Percentiles rank a stretch among this genome's conserved stretches.
Evolutionary conservation across 2,329 filamentous ascomycete species (phyloP).

Genomic region (Calonectria leucothoes): DNA sequence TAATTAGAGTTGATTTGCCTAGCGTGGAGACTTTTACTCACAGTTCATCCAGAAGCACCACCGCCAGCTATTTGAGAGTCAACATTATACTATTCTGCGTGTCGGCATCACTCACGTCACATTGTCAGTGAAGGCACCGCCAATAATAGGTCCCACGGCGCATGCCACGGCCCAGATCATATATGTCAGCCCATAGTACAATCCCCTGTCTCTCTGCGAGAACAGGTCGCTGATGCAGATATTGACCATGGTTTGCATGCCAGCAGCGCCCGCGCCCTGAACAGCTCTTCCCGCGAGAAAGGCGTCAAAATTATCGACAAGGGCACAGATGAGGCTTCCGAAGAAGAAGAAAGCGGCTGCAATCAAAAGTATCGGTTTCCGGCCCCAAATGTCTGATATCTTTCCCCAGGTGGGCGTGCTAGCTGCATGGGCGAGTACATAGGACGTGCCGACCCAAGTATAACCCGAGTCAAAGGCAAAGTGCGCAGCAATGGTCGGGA

Average conservation of each 20-base stretch:
- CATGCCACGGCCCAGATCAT: conserved; percentile 75
- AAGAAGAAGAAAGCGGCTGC: conserved; percentile 63
- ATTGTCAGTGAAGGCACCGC: conserved; percentile 73
- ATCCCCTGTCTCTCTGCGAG: conserved; percentile 50
- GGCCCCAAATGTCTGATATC: conserved; percentile 68
- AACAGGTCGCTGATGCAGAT: conserved; percentile 67
- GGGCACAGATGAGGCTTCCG: conserved; percentile 61
- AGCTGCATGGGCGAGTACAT: conserved; percentile 76
- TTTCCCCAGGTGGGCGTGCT: conserved; percentile 78
- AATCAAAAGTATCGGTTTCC: conserved; percentile 63
- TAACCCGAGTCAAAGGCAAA: conserved; percentile 75
- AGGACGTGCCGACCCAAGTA: conserved; percentile 82
- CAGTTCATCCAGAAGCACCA: conserved; percentile 67
- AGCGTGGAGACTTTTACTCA: conserved; percentile 40
- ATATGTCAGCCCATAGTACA: conserved; percentile 73
- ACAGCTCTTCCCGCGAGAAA: conserved; percentile 54
- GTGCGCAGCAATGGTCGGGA: conserved; percentile 69
- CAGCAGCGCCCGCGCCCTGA: conserved; percentile 64
- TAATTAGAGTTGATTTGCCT: neutral
- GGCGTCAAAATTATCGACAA: conserved; percentile 57
- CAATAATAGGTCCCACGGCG: conserved; percentile 72
- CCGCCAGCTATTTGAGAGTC: conserved; percentile 43
- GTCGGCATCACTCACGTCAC: conserved; percentile 55
- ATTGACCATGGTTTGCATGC: conserved; percentile 64
- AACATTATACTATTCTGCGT: neutral